Conservation (phyloP, 2,329 filamentous ascomycete genomes). For the Seiridium unicorne region DNA sequence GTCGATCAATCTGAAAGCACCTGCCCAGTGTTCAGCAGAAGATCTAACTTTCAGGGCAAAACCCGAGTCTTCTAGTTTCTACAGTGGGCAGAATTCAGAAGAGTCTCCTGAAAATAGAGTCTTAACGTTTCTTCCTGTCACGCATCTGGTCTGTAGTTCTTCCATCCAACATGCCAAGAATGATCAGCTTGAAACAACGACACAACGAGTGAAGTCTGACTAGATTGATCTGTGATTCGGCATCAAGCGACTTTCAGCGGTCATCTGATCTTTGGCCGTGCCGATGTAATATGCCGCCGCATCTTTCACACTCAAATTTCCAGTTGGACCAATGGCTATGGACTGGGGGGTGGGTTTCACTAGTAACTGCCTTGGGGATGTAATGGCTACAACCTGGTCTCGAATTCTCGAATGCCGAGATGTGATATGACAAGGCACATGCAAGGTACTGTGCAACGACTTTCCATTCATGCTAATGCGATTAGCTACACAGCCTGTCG, state of each 20-base stretch:
- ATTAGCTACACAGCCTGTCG: not conserved
- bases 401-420: not conserved
- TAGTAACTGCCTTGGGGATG: too few species aligned
- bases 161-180: slow-evolving; percentile 3
- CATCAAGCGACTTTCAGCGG: not conserved
- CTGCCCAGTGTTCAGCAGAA: too few species aligned
- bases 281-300: not conserved
- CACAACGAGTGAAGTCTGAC: not conserved
- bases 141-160: too few species aligned
- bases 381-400: not conserved
- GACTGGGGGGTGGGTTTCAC: too few species aligned
- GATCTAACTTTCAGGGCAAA: too few species aligned
- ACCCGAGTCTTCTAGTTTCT: too few species aligned
- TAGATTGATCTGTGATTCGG: not conserved
- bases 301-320: too few species aligned
- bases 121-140: too few species aligned
- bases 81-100: too few species aligned
- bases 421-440: not conserved
- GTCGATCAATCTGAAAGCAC: too few species aligned
- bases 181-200: slow-evolving; percentile 8
- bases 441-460: not conserved
- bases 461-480: not conserved
- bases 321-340: too few species aligned
- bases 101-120: too few species aligned
- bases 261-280: not conserved